Conservation (phyloP, 345 rosid species). For the Aquilaria sinensis region DNA sequence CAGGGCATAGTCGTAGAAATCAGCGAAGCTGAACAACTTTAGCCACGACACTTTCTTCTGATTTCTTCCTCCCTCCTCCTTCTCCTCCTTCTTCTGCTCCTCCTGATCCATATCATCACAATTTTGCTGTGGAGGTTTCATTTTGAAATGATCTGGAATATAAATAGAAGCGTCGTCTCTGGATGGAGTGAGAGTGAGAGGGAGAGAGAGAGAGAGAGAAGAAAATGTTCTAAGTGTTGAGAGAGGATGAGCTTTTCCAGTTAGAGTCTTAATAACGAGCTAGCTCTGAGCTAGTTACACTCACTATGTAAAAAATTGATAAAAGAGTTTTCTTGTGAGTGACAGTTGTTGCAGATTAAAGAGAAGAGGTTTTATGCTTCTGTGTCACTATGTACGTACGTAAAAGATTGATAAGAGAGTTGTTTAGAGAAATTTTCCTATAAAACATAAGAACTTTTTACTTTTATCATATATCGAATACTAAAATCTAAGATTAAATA, state of each 20-base stretch:
- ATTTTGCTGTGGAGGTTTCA: slow-evolving; percentile 17
- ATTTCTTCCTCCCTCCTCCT: slow-evolving; percentile 13
- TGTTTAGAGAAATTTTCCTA: too few relatives aligned
- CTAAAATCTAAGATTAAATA: too few relatives aligned
- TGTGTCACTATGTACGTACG: too few relatives aligned
- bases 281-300: too few relatives aligned
- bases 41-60: slow-evolving; percentile 40
- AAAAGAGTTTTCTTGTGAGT: neutral
- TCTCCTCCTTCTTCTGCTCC: slow-evolving; percentile 4
- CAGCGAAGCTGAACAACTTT: slow-evolving; percentile 80
- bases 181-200: slow-evolving; percentile 7
- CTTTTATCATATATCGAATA: too few relatives aligned
- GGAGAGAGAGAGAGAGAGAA: slow-evolving; percentile 15
- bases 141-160: neutral
- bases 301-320: too few relatives aligned
- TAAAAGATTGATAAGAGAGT: too few relatives aligned
- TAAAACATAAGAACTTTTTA: too few relatives aligned
- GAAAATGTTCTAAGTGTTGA: neutral
- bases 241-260: neutral
- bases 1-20: slow-evolving; percentile 61
- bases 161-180: neutral
- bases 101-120: slow-evolving; percentile 17
- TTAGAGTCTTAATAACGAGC: neutral
- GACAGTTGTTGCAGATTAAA: neutral
- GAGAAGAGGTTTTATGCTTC: too few relatives aligned